Conservation (phyloP, 305 asterid genomes). For the Stenogyne calaminthoides region DNA sequence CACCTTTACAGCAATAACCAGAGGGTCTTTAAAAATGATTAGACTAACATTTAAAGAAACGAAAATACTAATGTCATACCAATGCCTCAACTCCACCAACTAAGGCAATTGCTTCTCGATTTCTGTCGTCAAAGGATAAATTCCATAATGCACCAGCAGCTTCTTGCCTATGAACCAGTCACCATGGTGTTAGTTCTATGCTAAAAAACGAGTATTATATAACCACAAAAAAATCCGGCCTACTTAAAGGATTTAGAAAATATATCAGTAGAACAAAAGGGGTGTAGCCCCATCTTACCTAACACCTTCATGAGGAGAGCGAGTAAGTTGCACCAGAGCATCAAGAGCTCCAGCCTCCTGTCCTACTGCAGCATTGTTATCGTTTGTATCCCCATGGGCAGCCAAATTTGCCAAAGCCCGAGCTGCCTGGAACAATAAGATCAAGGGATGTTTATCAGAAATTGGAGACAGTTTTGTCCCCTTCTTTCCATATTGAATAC, state of each 20-base stretch:
- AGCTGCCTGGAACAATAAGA: conserved; percentile 66
- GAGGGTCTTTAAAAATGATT: background rate
- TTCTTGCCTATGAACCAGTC: conserved; percentile 72
- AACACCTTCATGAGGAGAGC: conserved; percentile 84
- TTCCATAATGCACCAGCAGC: conserved; percentile 99
- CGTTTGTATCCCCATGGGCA: conserved; percentile 94
- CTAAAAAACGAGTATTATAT: background rate
- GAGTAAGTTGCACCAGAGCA: conserved; percentile 85
- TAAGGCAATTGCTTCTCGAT: conserved; percentile 91
- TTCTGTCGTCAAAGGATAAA: conserved; percentile 92
- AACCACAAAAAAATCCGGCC: background rate
- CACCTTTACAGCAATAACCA: background rate
- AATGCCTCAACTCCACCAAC: conserved; percentile 96
- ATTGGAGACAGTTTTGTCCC: background rate
- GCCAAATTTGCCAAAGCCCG: conserved; percentile 95
- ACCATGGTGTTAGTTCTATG: conserved; percentile 13
- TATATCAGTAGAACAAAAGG: background rate
- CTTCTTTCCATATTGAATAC: background rate
- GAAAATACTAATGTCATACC: conserved; percentile 47
- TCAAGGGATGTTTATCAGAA: conserved; percentile 20
- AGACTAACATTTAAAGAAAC: background rate
- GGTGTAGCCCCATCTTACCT: conserved; percentile 44
- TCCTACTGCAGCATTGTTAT: conserved; percentile 85
- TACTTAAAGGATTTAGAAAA: background rate
- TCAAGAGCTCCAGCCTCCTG: conserved; percentile 89